These are phyloP conservation scores for Penicillium bovifimosum DNA, from an alignment of 495 filamentous ascomycete species.

Conservation along the genomic window DNA sequence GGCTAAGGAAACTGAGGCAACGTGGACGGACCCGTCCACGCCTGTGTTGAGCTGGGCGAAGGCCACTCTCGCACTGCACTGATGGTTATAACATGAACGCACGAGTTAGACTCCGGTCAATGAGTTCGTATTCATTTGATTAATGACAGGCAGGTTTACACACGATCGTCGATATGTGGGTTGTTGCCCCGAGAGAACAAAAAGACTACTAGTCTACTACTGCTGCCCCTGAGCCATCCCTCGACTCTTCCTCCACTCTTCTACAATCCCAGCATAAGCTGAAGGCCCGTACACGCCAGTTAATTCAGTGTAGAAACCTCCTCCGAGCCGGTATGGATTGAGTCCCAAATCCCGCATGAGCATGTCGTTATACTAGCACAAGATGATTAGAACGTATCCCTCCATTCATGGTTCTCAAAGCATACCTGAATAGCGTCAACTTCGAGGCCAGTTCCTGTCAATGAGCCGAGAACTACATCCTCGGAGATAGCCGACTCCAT, in stretches of 20 bases:
- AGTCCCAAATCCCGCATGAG: conserved; percentile 28
- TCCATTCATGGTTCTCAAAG: background rate
- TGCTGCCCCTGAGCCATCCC: background rate
- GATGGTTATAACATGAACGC: too few relatives aligned
- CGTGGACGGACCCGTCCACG: too few relatives aligned
- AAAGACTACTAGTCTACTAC: too few relatives aligned
- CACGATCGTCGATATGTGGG: too few relatives aligned
- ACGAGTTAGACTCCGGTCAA: too few relatives aligned
- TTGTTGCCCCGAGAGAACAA: too few relatives aligned
- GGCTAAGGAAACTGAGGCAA: too few relatives aligned
- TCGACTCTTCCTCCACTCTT: conserved; percentile 21
- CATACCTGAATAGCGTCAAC: conserved; percentile 29
- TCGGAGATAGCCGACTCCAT: conserved; percentile 22
- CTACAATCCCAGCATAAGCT: conserved; percentile 28
- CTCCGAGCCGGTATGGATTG: conserved; percentile 26
- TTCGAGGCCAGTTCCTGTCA: conserved; percentile 23
- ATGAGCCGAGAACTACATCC: conserved; percentile 23
- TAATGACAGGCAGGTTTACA: too few relatives aligned
- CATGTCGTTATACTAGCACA: conserved; percentile 27
- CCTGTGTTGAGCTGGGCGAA: too few relatives aligned
- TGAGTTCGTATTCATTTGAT: too few relatives aligned
- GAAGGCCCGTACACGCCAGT: conserved; percentile 25
- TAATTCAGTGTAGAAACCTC: conserved; percentile 20
- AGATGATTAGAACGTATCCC: background rate
- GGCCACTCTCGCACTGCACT: too few relatives aligned